Percentiles rank a stretch among this genome's conserved stretches.
Evolutionary conservation across 1,284 basidiomycete species (phyloP).

Genomic region (Rhodotorula mucilaginosa): DNA sequence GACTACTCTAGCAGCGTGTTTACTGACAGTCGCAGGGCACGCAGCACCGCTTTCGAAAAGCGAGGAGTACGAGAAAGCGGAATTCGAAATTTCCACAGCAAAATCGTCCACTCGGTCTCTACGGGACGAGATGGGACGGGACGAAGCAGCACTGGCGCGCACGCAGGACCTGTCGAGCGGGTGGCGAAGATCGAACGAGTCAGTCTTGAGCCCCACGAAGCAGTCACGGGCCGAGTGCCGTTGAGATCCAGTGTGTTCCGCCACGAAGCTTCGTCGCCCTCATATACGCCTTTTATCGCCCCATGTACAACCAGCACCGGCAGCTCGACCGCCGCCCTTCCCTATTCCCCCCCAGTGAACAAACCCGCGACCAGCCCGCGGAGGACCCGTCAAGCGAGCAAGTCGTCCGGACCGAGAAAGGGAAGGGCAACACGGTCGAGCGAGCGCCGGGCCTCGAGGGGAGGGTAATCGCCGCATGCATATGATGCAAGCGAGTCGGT

Average conservation of each 20-base stretch:
- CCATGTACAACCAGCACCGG: conserved; percentile 18
- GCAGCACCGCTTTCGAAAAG: no score
- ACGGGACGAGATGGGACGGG: not conserved
- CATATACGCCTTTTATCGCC: conserved; percentile 27
- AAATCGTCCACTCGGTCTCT: no score
- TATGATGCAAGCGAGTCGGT: not conserved
- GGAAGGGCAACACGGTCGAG: no score
- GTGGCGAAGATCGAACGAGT: not conserved
- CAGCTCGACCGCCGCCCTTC: not conserved
- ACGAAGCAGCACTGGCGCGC: no score
- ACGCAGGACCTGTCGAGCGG: not conserved
- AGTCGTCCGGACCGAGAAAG: not conserved
- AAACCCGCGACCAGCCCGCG: not conserved
- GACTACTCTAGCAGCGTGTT: no score
- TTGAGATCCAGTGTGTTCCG: not conserved
- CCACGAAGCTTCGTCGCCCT: not conserved
- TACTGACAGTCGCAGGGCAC: no score
- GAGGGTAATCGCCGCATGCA: not conserved
- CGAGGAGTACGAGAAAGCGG: no score
- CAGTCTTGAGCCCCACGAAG: not conserved
- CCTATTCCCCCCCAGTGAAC: not conserved
- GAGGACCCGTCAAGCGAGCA: not conserved
- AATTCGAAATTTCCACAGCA: no score
- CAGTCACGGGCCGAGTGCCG: not conserved
- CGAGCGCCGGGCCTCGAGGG: not conserved